Conservation (phyloP, 2,329 filamentous ascomycete genomes). For the Penicillium freii region DNA sequence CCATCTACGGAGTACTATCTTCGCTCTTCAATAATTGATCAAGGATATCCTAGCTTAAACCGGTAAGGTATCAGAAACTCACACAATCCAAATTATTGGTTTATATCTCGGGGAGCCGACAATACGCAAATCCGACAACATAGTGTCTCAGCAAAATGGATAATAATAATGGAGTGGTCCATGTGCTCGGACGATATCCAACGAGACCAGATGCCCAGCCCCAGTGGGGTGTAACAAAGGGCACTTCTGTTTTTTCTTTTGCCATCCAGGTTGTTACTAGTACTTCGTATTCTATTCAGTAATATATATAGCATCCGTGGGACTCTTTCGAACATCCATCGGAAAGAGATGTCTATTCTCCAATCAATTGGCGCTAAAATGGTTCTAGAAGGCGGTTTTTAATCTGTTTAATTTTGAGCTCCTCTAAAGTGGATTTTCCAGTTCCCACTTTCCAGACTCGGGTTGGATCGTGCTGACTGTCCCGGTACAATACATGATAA, state of each 20-base stretch:
- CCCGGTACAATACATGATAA: neutral
- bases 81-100: neutral
- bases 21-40: neutral
- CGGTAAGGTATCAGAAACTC: neutral
- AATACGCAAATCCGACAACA: neutral
- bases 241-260: neutral
- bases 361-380: constrained; percentile 13
- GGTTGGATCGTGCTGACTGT: constrained; percentile 15
- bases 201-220: constrained; percentile 11
- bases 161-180: neutral
- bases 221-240: constrained; percentile 3
- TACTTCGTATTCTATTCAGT: neutral
- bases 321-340: neutral
- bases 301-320: constrained; percentile 4
- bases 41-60: neutral
- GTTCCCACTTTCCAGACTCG: constrained; percentile 9
- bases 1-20: neutral
- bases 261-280: neutral
- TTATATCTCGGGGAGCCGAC: neutral
- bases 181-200: constrained; percentile 16
- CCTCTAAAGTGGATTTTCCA: constrained; percentile 6
- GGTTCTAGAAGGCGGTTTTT: constrained; percentile 25
- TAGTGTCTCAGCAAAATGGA: neutral
- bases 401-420: constrained; percentile 4
- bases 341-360: neutral